Evolutionary conservation across 2,329 filamentous ascomycete species (phyloP).

Genomic region (Sarocladiaceae sp.): DNA sequence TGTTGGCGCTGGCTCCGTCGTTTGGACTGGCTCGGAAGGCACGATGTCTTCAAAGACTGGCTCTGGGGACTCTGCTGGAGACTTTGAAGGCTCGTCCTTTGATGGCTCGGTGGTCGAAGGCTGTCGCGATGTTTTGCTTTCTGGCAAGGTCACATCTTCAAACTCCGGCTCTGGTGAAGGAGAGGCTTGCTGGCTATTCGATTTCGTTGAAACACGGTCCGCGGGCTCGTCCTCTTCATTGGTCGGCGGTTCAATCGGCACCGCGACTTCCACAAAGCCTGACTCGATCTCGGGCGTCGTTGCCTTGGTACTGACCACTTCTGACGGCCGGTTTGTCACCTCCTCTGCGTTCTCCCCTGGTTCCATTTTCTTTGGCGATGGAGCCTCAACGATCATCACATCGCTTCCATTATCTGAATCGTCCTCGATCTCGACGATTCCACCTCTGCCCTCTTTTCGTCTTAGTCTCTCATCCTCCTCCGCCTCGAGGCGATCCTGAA

Average conservation of each 20-base stretch:
- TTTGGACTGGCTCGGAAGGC: slow-evolving; percentile 13
- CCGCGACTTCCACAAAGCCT: neutral
- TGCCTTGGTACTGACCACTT: no score
- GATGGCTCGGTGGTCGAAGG: neutral
- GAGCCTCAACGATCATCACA: slow-evolving; percentile 49
- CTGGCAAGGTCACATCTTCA: slow-evolving; percentile 27
- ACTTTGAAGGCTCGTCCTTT: slow-evolving; percentile 16
- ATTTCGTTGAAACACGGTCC: neutral
- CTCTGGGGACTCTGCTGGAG: slow-evolving; percentile 31
- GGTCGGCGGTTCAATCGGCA: neutral
- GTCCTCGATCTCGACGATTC: slow-evolving; percentile 59
- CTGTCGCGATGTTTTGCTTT: slow-evolving; percentile 11
- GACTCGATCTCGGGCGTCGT: neutral
- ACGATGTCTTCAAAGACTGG: slow-evolving; percentile 32
- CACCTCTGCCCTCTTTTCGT: slow-evolving; percentile 37
- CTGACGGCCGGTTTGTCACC: no score
- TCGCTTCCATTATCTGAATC: slow-evolving; percentile 55
- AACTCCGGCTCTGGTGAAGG: slow-evolving; percentile 25
- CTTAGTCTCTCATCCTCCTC: slow-evolving; percentile 50
- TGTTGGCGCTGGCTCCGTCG: neutral
- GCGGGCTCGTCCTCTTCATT: neutral
- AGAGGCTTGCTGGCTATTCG: no score
- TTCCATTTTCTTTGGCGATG: slow-evolving; percentile 21
- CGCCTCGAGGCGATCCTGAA: slow-evolving; percentile 55
- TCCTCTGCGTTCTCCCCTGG: neutral